These are phyloP conservation scores for Saccharomycopsis amapae DNA, from an alignment of 805 yeast genomes.

Conservation along the genomic window DNA sequence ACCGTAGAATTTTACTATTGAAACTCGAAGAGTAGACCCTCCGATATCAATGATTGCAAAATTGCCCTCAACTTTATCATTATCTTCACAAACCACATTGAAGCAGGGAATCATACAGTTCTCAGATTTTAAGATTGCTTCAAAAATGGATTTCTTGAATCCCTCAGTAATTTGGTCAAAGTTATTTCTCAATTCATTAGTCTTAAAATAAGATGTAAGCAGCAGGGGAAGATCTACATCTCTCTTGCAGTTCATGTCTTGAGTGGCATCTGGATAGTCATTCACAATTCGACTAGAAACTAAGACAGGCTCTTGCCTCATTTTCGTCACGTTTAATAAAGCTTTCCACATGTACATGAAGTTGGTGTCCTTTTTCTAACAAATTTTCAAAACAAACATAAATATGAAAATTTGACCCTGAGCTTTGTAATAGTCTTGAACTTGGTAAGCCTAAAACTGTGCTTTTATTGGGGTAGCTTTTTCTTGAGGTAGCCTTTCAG, in stretches of 20 bases:
- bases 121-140: not conserved
- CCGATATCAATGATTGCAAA: constrained; percentile 14
- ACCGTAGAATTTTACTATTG: constrained; percentile 3
- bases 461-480: too few relatives aligned
- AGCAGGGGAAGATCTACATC: not conserved
- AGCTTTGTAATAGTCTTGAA: too few relatives aligned
- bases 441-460: too few relatives aligned
- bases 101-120: constrained; percentile 7
- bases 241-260: not conserved
- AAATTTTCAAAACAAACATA: too few relatives aligned
- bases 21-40: constrained; percentile 18
- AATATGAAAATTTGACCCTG: too few relatives aligned
- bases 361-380: too few relatives aligned
- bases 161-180: constrained; percentile 3
- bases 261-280: not conserved
- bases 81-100: not conserved
- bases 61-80: not conserved
- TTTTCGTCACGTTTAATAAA: not conserved
- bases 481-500: too few relatives aligned
- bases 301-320: not conserved
- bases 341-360: not conserved
- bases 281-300: not conserved
- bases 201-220: not conserved
- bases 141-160: constrained; percentile 2
- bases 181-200: not conserved